phyloP scores from a whole-genome alignment of 176 grass and related monocot species.

The Bromus sterilis region DNA sequence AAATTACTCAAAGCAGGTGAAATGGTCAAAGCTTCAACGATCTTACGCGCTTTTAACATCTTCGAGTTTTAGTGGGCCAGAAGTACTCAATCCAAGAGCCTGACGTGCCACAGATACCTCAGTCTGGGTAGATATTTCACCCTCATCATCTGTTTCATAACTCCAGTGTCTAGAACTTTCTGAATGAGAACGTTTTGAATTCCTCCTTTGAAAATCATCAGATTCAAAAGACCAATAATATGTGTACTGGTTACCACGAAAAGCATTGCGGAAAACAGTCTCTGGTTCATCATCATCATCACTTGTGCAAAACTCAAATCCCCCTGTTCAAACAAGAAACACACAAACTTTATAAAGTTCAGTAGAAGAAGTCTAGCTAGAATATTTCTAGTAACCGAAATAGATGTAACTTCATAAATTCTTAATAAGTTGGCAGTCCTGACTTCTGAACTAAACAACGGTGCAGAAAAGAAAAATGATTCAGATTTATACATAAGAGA shows the following conservation, averaged over 20 bases:
- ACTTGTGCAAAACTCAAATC: slow-evolving; percentile 55
- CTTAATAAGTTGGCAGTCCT: background rate
- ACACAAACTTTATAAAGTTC: slow-evolving; percentile 1
- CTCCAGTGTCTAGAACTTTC: slow-evolving; percentile 50
- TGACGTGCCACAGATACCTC: slow-evolving; percentile 51
- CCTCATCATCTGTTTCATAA: slow-evolving; percentile 57
- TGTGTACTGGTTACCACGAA: slow-evolving; percentile 41
- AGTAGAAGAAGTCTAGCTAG: background rate
- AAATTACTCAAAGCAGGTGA: background rate
- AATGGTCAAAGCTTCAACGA: background rate
- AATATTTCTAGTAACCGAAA: background rate
- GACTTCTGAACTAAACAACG: background rate
- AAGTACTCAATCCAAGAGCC: slow-evolving; percentile 73
- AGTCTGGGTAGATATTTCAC: slow-evolving; percentile 7
- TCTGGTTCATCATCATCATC: slow-evolving; percentile 68
- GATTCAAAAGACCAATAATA: slow-evolving; percentile 68
- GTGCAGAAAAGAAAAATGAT: slow-evolving; percentile 14
- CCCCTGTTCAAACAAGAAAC: slow-evolving; percentile 24
- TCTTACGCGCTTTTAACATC: slow-evolving; percentile 98
- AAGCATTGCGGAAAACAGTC: slow-evolving; percentile 54
- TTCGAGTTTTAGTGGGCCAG: slow-evolving; percentile 74
- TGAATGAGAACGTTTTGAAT: slow-evolving; percentile 21
- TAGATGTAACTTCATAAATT: background rate
- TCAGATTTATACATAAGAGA: background rate
- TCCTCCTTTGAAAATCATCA: slow-evolving; percentile 38